phyloP scores from a whole-genome alignment of 768 basidiomycete genomes.

The Rubroboletus pulcherrimus region DNA sequence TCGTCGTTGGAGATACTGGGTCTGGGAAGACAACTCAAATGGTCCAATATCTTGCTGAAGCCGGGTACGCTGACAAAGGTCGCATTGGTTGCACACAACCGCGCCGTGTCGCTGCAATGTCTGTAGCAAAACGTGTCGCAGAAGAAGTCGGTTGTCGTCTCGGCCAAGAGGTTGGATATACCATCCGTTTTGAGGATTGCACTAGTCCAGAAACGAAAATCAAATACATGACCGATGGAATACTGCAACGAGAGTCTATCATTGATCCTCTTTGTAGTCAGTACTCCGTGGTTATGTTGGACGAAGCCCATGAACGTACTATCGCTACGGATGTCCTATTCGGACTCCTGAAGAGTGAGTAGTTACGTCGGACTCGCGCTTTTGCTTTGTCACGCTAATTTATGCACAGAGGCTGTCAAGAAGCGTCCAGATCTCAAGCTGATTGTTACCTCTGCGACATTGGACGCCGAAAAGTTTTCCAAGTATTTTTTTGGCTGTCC shows the following conservation, averaged over 20 bases:
- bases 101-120: conserved; percentile 98
- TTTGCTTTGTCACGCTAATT: conserved; percentile 14
- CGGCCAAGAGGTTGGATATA: conserved; percentile 97
- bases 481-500: conserved; percentile 99
- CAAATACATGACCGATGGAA: conserved; percentile 99
- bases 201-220: conserved; percentile 98
- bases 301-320: conserved; percentile 98
- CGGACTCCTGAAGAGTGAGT: conserved; percentile 74
- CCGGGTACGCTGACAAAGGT: conserved; percentile 86
- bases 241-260: conserved; percentile 95
- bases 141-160: conserved; percentile 98
- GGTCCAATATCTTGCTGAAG: conserved; percentile 96
- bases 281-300: conserved; percentile 96
- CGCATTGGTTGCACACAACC: conserved; percentile 98
- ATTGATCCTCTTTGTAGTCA: conserved; percentile 91
- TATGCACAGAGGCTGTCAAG: conserved; percentile 79
- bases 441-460: conserved; percentile 96
- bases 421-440: conserved; percentile 94
- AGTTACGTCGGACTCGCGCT: not conserved
- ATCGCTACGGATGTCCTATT: conserved; percentile 99
- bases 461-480: conserved; percentile 99
- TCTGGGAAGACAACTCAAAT: conserved; percentile 99
- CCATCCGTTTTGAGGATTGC: conserved; percentile 99
- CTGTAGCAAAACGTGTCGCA: conserved; percentile 96
- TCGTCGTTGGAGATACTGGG: conserved; percentile 98